Evolutionary conservation across 495 filamentous ascomycete species (phyloP), one percentile per base, ranked within the genome.

Genomic region (Xylaria venustula): DNA sequence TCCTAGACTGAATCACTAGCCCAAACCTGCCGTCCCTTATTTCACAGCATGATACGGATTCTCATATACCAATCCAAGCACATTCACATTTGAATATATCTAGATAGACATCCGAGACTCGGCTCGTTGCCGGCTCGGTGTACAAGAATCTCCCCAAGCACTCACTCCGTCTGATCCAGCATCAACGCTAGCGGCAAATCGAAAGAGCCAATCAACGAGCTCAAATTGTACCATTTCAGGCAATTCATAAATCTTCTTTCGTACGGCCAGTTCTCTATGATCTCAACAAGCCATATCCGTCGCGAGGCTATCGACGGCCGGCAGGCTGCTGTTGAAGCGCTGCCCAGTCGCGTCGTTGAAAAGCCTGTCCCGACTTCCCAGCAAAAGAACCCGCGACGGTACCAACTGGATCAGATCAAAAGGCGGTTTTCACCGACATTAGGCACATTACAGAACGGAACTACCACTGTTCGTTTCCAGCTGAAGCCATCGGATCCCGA

Each of bases 401-500:
- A 93, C 66, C 89, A 95, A 66, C 73, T 94, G 52, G 82, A 83
- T 53, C 92, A 95, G 75, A 70, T 96, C 56, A 81, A 83, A 64
- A 86, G 87, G 32, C 85, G 92, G 12, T 95, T 85, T 69, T 81
- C 78, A 45, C 87, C 89, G 28, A 77, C 79, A 19, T 84, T 90
- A 66, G 76, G 73, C 15, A 75, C 73, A 9, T 72, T 82, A 54
- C 71, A 80, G 34, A 75, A 80, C 52, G 84, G 81, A 14, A 69
- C 73, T 2, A 84, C 80, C 7, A 79, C 80, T 14, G 71, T 93
- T 20, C 71, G 75, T 0, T 90, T 96, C 70, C 78, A 76, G 20
- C 64, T 97, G 56, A 73, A 71, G 14, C 92, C 92, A 5, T 93
- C 90, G n/a, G 92, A 95, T 67, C 91, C 91, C 0, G 91, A 95